Evolutionary conservation across 495 filamentous ascomycete species (phyloP), one percentile per base, ranked within the genome.

Genomic region (Aspergillus conjunctus): DNA sequence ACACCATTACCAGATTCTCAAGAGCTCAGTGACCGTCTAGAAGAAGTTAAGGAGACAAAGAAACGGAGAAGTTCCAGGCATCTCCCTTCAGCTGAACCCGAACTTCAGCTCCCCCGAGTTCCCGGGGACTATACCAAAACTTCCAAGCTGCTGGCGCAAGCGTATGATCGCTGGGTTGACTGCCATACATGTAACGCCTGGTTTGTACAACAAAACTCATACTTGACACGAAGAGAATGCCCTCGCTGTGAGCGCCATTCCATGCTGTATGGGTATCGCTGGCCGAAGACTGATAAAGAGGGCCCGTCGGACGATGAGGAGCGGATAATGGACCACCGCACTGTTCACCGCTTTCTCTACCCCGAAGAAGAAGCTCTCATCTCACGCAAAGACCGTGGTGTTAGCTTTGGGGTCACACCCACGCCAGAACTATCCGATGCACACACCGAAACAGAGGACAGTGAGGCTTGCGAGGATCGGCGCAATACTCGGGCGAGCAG

Each of bases 241-340:
- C 91, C 89, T 10, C 85, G 95, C 17, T 99, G 94, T 73, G 95
- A 98, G 77, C 83, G 95, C 0, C 94, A 99, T 66, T 93, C 90
- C 26, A 98, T 95, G 73, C 79, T 99, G 1, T 99, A 97, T 70
- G 95, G 95, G 0, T 96, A 89, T 66, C 82, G 85, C 53, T 99
- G 95, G 95, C 94, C 94, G 17, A 95, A 98, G 74, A 98, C 95
- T 2, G 89, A 96, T 37, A 86, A 79, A 20, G 82, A 87, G 58
- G 89, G 89, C 0, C 83, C 83, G 17, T 60, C 77, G 11, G 94
- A 98, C 67, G 85, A 82, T 21, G 92, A 96, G 67, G 88, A 90
- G 56, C 79, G 90, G 2, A 72, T 92, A 7, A 79, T 91, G 65
- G 90, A 93, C 61, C 89, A 92, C 61, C 76, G 90, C 22, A 83